These are phyloP conservation scores for Beauveria caledonica DNA, from an alignment of 2,329 filamentous ascomycete genomes.

Conservation along the genomic window DNA sequence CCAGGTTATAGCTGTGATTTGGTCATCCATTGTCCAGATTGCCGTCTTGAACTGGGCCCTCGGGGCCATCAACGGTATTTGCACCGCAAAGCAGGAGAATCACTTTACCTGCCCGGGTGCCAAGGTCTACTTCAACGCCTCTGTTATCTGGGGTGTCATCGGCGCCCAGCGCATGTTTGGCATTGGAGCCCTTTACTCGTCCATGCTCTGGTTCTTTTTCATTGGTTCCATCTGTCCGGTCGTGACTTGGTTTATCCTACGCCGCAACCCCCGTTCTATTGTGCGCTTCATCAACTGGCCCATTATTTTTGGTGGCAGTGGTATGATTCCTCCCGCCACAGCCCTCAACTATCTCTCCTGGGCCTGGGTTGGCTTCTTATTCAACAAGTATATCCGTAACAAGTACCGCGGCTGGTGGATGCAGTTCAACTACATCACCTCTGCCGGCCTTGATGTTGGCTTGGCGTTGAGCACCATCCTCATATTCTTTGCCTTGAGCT, in stretches of 20 bases:
- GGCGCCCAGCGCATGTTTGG: constrained; percentile 23
- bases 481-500: constrained; percentile 34
- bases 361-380: constrained; percentile 43
- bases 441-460: constrained; percentile 47
- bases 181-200: constrained; percentile 28
- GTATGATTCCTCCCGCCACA: constrained; percentile 42
- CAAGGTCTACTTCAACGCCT: constrained; percentile 48
- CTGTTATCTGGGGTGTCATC: constrained; percentile 49
- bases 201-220: constrained; percentile 43
- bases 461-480: constrained; percentile 45
- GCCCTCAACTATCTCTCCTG: constrained; percentile 44
- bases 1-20: constrained; percentile 35
- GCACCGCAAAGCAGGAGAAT: constrained; percentile 33
- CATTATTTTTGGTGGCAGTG: constrained; percentile 39
- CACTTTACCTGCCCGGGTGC: constrained; percentile 47
- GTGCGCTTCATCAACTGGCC: constrained; percentile 42
- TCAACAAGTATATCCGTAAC: constrained; percentile 42
- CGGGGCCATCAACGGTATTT: constrained; percentile 39
- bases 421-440: constrained; percentile 48
- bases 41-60: constrained; percentile 25
- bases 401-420: constrained; percentile 45
- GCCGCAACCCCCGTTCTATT: constrained; percentile 33
- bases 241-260: constrained; percentile 36
- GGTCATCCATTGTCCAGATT: constrained; percentile 25
- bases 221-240: constrained; percentile 37